These are phyloP conservation scores for Syzygium grande DNA, from an alignment of 345 rosid genomes.

Conservation along the genomic window DNA sequence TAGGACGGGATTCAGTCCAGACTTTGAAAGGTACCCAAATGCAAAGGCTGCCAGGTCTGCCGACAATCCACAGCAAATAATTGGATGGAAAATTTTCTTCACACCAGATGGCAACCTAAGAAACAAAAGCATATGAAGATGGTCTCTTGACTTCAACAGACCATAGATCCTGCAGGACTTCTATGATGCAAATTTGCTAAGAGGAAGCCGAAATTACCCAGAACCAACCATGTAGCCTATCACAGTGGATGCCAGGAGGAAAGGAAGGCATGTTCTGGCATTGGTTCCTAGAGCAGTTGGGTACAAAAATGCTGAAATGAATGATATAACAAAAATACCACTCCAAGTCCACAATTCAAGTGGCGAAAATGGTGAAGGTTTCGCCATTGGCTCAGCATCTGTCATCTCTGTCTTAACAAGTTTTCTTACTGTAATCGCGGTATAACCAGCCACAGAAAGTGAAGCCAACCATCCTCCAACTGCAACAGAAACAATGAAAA, in stretches of 20 bases:
- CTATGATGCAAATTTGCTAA: background rate
- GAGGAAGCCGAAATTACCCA: slow-evolving; percentile 32
- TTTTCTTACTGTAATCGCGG: slow-evolving; percentile 81
- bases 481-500: slow-evolving; percentile 7
- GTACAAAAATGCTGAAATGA: slow-evolving; percentile 50
- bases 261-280: slow-evolving; percentile 87
- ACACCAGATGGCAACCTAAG: slow-evolving; percentile 70
- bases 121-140: background rate
- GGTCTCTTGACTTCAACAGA: background rate
- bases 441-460: slow-evolving; percentile 80
- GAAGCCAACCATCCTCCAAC: slow-evolving; percentile 97
- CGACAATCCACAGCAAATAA: slow-evolving; percentile 73
- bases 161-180: background rate
- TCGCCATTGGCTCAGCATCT: slow-evolving; percentile 91
- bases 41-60: slow-evolving; percentile 83
- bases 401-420: slow-evolving; percentile 76
- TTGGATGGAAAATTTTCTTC: slow-evolving; percentile 80
- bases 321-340: slow-evolving; percentile 67
- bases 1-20: slow-evolving; percentile 78
- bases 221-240: slow-evolving; percentile 84
- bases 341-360: slow-evolving; percentile 73
- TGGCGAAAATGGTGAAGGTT: slow-evolving; percentile 69
- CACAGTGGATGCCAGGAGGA: slow-evolving; percentile 84
- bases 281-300: slow-evolving; percentile 66
- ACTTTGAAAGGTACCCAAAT: slow-evolving; percentile 65